Evolutionary conservation across 140 eudicot genomes (phyloP), one percentile per base, ranked within the genome.

Genomic region (Bidens hawaiensis): DNA sequence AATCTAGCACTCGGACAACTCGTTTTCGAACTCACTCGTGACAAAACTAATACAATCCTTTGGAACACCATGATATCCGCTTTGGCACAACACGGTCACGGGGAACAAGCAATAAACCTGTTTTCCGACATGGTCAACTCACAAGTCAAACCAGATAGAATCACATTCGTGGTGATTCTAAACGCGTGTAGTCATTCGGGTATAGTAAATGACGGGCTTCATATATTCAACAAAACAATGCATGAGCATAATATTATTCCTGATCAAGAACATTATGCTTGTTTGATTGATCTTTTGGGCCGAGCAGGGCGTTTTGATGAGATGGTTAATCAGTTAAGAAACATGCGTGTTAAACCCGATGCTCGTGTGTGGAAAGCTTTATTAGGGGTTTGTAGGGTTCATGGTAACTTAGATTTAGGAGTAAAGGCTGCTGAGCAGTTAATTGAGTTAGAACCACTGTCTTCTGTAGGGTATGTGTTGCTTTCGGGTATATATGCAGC

Each of bases 61-160:
- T 89, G 97, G 97, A 89, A 89, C 89, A 81, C 97, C 3, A 61
- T 85, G 77, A 62, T 89, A 40, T 81, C 97, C 31, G 88, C 90
- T 25, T 78, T 84, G 30, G 83, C 89, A 41, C 84, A 90, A 54
- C 96, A 87, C 59, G 98, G 98, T 34, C 74, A 74, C 25, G 91
- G 91, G 68, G 65, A 65, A 54, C 47, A 46, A 23, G 87, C 85
- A 16, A 60, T 84, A 6, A 53, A 63, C 12, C 54, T 84, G 14
- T 76, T 81, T 52, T 56, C 71, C 12, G 61, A 71, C 47, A 87
- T 87, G 98, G 78, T 82, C 14, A 71, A 28, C 38, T 57, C 42
- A 30, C 78, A 81, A 22, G 76, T 82, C 15, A 74, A 78, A 63
- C 85, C 82, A 26, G 81, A 84, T 72, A 62, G 95, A 31, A 67